These are phyloP conservation scores for Myxozyma lipomycoides DNA, from an alignment of 805 yeast species.

Conservation along the genomic window DNA sequence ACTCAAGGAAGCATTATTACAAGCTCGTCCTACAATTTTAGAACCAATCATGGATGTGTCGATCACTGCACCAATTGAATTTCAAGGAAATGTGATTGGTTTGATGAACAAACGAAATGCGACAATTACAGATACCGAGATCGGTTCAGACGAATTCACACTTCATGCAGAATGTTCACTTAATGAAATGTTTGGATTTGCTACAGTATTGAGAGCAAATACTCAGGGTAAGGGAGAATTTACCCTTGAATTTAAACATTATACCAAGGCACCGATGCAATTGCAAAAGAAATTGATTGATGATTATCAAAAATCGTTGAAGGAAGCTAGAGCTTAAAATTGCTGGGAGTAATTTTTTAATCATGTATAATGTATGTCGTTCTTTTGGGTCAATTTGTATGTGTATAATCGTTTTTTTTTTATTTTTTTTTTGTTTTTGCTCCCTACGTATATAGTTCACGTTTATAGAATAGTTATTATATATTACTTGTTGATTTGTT, in stretches of 20 bases:
- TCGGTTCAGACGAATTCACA: slow-evolving; percentile 90
- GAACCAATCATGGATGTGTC: slow-evolving; percentile 96
- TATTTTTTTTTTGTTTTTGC: too few relatives aligned
- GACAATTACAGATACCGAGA: slow-evolving; percentile 87
- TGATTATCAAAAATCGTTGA: slow-evolving; percentile 63
- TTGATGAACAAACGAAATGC: slow-evolving; percentile 89
- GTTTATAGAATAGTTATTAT: too few relatives aligned
- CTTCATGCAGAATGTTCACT: slow-evolving; percentile 94
- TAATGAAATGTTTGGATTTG: slow-evolving; percentile 93
- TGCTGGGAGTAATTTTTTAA: neutral
- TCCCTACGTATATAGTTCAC: neutral
- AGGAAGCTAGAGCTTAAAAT: slow-evolving; percentile 12
- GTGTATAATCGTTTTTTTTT: neutral
- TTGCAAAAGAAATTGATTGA: slow-evolving; percentile 86
- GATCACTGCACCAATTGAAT: slow-evolving; percentile 91
- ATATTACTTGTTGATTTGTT: too few relatives aligned
- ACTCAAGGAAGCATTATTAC: slow-evolving; percentile 83
- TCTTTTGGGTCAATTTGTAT: too few relatives aligned
- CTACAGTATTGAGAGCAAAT: slow-evolving; percentile 89
- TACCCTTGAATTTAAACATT: slow-evolving; percentile 88
- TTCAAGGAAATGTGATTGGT: slow-evolving; percentile 91
- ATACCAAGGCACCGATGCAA: slow-evolving; percentile 85
- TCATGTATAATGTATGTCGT: neutral
- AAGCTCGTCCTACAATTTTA: slow-evolving; percentile 78
- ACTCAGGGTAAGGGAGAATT: slow-evolving; percentile 99